These are phyloP conservation scores for Eucalyptus tenuipes DNA, from an alignment of 345 rosid genomes.

Conservation along the genomic window DNA sequence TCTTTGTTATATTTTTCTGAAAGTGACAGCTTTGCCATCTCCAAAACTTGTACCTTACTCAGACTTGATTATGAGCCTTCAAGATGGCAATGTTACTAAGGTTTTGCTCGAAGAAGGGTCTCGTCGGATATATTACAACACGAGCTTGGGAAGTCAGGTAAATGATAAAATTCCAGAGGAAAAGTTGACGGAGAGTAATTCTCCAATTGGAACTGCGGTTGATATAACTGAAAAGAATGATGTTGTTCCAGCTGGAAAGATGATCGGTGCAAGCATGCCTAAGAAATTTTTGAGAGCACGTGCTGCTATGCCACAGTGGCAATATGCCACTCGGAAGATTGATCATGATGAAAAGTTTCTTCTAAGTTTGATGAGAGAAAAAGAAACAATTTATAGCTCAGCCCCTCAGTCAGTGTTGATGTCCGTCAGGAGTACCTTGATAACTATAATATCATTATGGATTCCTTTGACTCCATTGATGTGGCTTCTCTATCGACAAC, in stretches of 20 bases:
- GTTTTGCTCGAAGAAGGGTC: constrained; percentile 91
- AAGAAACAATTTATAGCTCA: constrained; percentile 70
- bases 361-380: constrained; percentile 82
- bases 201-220: constrained; percentile 3
- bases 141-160: constrained; percentile 1
- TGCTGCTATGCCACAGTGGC: constrained; percentile 51
- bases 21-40: constrained; percentile 58
- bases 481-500: constrained; percentile 96
- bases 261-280: background rate
- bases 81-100: constrained; percentile 49
- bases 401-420: constrained; percentile 75
- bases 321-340: constrained; percentile 70
- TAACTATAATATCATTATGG: constrained; percentile 75
- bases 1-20: constrained; percentile 57
- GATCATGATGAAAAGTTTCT: constrained; percentile 91
- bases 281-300: constrained; percentile 26
- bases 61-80: constrained; percentile 60
- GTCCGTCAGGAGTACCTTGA: constrained; percentile 54
- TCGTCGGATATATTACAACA: constrained; percentile 72
- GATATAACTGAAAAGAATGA: constrained; percentile 12
- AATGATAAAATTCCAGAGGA: constrained; percentile 24
- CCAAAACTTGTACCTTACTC: constrained; percentile 77
- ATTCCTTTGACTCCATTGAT: constrained; percentile 83
- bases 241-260: background rate
- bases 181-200: background rate